phyloP scores from a whole-genome alignment of 83 land plant genomes.

The Picea mariana region DNA sequence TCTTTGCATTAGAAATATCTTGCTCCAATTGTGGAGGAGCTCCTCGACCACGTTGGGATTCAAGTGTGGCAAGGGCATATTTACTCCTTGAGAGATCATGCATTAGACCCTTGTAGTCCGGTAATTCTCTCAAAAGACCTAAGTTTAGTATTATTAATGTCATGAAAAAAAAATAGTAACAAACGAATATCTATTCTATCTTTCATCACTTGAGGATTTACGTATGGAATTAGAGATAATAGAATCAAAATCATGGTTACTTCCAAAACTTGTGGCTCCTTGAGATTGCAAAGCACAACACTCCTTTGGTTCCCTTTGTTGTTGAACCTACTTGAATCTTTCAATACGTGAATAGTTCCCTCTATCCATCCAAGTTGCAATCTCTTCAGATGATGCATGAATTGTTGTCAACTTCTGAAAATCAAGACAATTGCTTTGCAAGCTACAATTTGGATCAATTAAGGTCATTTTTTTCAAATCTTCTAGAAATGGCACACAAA shows the following conservation, averaged over 20 bases:
- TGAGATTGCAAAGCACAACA: slow-evolving; percentile 54
- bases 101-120: too few species aligned
- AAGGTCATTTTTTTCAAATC: slow-evolving; percentile 70
- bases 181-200: too few species aligned
- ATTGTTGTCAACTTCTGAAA: slow-evolving; percentile 86
- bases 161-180: too few species aligned
- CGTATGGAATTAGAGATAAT: slow-evolving; percentile 11
- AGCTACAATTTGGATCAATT: slow-evolving; percentile 78
- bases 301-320: slow-evolving; percentile 45
- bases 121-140: too few species aligned
- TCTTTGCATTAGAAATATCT: too few species aligned
- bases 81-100: too few species aligned
- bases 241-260: slow-evolving; percentile 16
- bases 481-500: slow-evolving; percentile 93
- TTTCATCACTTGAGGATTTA: slow-evolving; percentile 4
- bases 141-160: too few species aligned
- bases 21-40: too few species aligned
- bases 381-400: slow-evolving; percentile 93
- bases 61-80: too few species aligned
- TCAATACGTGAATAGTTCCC: slow-evolving; percentile 33
- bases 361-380: slow-evolving; percentile 67
- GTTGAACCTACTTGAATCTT: slow-evolving; percentile 41
- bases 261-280: slow-evolving; percentile 60
- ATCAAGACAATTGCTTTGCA: slow-evolving; percentile 60
- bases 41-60: too few species aligned